phyloP scores from a whole-genome alignment of 2,329 filamentous ascomycete genomes.

The Microdochium trichocladiopsis region DNA sequence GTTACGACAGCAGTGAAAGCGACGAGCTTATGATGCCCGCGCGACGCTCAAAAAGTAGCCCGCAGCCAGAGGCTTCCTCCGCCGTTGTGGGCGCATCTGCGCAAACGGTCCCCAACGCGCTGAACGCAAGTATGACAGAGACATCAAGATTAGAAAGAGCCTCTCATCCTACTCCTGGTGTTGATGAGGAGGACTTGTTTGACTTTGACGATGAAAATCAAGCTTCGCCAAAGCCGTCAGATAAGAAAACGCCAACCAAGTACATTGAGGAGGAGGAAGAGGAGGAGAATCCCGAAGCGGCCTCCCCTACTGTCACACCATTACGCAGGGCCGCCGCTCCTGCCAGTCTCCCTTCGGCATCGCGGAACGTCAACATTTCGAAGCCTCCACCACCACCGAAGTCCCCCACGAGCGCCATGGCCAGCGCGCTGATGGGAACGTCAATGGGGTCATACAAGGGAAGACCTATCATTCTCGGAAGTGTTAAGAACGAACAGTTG shows the following conservation, averaged over 20 bases:
- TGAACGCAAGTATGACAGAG: slow-evolving; percentile 1
- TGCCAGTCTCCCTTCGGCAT: neutral
- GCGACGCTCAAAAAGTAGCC: slow-evolving; percentile 17
- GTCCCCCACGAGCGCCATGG: slow-evolving; percentile 23
- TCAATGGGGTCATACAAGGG: slow-evolving; percentile 49
- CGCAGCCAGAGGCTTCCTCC: slow-evolving; percentile 17
- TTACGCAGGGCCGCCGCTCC: neutral
- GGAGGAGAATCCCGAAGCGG: slow-evolving; percentile 9
- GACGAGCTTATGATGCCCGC: slow-evolving; percentile 10
- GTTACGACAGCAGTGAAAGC: neutral
- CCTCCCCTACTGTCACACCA: slow-evolving; percentile 1
- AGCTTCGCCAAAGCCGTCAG: slow-evolving; percentile 1
- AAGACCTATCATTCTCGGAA: slow-evolving; percentile 42
- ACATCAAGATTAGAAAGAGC: neutral
- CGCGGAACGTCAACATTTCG: slow-evolving; percentile 1
- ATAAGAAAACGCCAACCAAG: slow-evolving; percentile 13
- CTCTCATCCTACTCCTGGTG: slow-evolving; percentile 6
- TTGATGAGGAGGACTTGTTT: slow-evolving; percentile 34
- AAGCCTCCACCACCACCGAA: slow-evolving; percentile 19
- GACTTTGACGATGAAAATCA: slow-evolving; percentile 32
- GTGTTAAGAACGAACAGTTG: slow-evolving; percentile 41
- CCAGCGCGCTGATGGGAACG: slow-evolving; percentile 12
- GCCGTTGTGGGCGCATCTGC: slow-evolving; percentile 1
- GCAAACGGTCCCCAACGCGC: too few species aligned
- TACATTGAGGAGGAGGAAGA: slow-evolving; percentile 28